Percentiles rank a stretch among this genome's conserved stretches.
phyloP scores from a whole-genome alignment of 352 stramenopile genomes.

The Hyaloperonospora arabidopsidis region DNA sequence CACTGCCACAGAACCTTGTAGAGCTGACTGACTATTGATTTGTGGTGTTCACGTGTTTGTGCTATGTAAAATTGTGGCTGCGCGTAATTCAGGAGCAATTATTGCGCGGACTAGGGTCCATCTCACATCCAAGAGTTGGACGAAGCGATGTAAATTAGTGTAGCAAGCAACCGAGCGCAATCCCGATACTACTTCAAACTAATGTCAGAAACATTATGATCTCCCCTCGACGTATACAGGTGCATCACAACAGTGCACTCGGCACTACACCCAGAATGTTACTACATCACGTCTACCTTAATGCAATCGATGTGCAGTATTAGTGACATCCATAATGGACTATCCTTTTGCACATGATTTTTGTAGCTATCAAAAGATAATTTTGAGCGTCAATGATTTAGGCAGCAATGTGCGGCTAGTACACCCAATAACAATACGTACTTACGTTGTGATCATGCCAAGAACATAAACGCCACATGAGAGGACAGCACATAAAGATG shows the following conservation, averaged over 20 bases:
- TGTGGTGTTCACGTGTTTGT: slow-evolving; percentile 9
- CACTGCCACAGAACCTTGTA: slow-evolving; percentile 10
- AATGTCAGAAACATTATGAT: slow-evolving; percentile 53
- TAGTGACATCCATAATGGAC: too few species aligned
- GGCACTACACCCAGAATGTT: slow-evolving; percentile 64
- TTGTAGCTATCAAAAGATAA: too few species aligned
- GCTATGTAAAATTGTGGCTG: slow-evolving; percentile 37
- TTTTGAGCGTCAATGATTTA: too few species aligned
- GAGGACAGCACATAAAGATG: too few species aligned
- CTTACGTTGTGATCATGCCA: too few species aligned
- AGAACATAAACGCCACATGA: too few species aligned
- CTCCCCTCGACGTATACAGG: slow-evolving; percentile 57
- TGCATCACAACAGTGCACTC: slow-evolving; percentile 69
- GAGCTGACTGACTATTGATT: slow-evolving; percentile 14
- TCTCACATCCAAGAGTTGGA: slow-evolving; percentile 37
- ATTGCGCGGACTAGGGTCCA: slow-evolving; percentile 21
- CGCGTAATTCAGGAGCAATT: slow-evolving; percentile 32
- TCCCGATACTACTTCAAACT: slow-evolving; percentile 52
- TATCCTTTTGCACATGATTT: too few species aligned
- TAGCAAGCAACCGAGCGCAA: slow-evolving; percentile 60
- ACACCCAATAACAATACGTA: too few species aligned
- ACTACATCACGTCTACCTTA: too few species aligned
- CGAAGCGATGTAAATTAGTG: slow-evolving; percentile 41
- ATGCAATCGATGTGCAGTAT: too few species aligned
- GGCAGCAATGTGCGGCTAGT: too few species aligned